phyloP scores from a whole-genome alignment of 306 rosid species.

The Gillenia trifoliata region DNA sequence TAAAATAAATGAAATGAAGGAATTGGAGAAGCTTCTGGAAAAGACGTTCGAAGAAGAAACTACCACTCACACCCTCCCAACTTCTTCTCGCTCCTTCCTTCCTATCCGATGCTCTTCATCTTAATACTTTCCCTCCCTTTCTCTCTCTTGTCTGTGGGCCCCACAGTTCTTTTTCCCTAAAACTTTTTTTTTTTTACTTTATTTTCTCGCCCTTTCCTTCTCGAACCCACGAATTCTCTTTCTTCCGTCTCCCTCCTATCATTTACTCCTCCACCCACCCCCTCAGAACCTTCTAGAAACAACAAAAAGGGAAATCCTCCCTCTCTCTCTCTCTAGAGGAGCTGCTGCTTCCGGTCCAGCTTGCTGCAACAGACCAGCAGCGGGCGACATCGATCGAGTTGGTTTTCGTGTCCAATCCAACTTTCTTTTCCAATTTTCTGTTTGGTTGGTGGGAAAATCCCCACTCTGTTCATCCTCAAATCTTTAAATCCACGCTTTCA shows the following conservation, averaged over 20 bases:
- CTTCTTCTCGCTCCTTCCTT: conserved; percentile 42
- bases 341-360: neutral
- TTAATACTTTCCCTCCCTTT: neutral
- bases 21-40: conserved; percentile 58
- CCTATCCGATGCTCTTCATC: neutral
- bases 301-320: conserved; percentile 20
- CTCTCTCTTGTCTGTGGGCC: conserved; percentile 25
- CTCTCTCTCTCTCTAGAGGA: neutral
- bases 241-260: conserved; percentile 15
- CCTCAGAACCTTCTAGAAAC: conserved; percentile 83
- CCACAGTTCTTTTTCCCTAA: conserved; percentile 20
- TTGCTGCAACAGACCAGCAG: neutral
- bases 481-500: neutral
- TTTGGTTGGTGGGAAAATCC: conserved; percentile 5
- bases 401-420: neutral
- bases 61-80: neutral
- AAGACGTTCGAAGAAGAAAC: conserved; percentile 13
- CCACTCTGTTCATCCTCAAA: neutral
- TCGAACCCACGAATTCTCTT: conserved; percentile 42
- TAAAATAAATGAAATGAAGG: neutral
- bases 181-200: neutral
- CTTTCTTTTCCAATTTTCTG: neutral
- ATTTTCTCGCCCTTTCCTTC: conserved; percentile 32
- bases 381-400: neutral
- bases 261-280: conserved; percentile 9